Evolutionary conservation across 225 moss, liverwort and hornwort species (phyloP), one percentile per base, ranked within the genome.

Genomic region (Anthoceros angustus): DNA sequence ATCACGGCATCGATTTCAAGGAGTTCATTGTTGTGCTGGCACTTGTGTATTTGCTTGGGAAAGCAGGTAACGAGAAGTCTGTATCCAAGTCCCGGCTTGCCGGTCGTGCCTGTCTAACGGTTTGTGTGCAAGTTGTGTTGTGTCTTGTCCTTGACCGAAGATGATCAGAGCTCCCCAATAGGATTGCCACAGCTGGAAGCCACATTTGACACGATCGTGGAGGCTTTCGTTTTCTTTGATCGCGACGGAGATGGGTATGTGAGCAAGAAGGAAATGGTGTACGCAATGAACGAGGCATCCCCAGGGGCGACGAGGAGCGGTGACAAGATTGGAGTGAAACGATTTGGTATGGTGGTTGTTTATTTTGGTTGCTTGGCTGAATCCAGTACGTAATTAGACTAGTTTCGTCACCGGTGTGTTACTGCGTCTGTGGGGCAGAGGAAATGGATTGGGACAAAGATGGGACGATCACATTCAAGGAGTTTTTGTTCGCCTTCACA

Each of bases 371-470:
- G 32, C 9, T 65, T n/a, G n/a, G 20, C 20, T 41, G n/a, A 21
- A 39, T 7, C 66, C 64, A 69, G 42, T 14, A 12, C 55, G 8
- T 42, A 10, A 40, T 48, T 42, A 38, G 23, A 23, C 32, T 24
- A 64, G n/a, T 23, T 63, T 11, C 12, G 63, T 63, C 12, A 12
- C 38, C 9, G 12, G 4, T 23, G 14, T 2, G 39, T 10, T 45
- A 0, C 42, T 61, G 4, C 38, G 42, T n/a, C 4, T 50, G 18
- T 18, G 10, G 15, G 4, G 70, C 71, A 85, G 84, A 85, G 63
- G 85, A 90, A 68, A 90, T 87, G 85, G 77, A 85, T 64, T 90
- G 85, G 90, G 85, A 79, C 65, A 79, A 82, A 60, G 80, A 87
- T 39, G 90, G 85, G 60, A 73, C 63, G 60, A 79, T 90, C 0